These are phyloP conservation scores for Cyberlindnera mycetangii DNA, from an alignment of 805 yeast species.

Conservation along the genomic window DNA sequence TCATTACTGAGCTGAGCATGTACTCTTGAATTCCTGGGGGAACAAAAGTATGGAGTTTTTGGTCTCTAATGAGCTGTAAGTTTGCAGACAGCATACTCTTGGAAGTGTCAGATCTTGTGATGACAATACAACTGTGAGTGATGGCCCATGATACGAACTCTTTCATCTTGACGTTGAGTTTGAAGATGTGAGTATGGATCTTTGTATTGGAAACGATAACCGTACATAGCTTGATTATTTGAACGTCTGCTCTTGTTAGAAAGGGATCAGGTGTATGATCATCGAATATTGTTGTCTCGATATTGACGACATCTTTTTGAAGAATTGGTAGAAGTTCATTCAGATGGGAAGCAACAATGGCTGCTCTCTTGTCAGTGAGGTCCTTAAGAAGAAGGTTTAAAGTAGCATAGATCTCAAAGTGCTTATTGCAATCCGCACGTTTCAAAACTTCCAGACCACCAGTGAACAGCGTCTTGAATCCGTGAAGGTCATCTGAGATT, in stretches of 20 bases:
- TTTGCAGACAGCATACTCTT: conserved; percentile 26
- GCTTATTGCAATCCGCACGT: conserved; percentile 12
- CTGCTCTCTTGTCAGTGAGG: conserved; percentile 15
- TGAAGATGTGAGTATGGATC: conserved; percentile 10
- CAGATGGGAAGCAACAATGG: conserved; percentile 4
- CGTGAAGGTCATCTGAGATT: conserved; percentile 9
- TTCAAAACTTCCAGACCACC: conserved; percentile 25
- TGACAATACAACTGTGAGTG: conserved; percentile 12
- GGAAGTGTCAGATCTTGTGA: conserved; percentile 17
- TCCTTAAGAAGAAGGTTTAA: conserved; percentile 23
- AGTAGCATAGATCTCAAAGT: conserved; percentile 29
- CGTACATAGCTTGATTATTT: conserved; percentile 21
- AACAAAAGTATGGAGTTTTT: conserved; percentile 13
- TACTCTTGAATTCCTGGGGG: conserved; percentile 17
- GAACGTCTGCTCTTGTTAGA: conserved; percentile 23
- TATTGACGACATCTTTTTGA: conserved; percentile 11
- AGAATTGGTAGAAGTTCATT: conserved; percentile 10
- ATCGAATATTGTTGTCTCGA: conserved; percentile 11
- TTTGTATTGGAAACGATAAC: conserved; percentile 17
- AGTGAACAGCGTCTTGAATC: conserved; percentile 17
- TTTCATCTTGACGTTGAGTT: not conserved
- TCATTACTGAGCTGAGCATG: conserved; percentile 21
- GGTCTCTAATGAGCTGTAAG: conserved; percentile 26
- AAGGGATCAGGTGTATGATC: conserved; percentile 19
- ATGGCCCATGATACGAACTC: conserved; percentile 19